Evolutionary conservation across 768 basidiomycete genomes (phyloP), one percentile per base, ranked within the genome.

Genomic region (Pholiota microspora): DNA sequence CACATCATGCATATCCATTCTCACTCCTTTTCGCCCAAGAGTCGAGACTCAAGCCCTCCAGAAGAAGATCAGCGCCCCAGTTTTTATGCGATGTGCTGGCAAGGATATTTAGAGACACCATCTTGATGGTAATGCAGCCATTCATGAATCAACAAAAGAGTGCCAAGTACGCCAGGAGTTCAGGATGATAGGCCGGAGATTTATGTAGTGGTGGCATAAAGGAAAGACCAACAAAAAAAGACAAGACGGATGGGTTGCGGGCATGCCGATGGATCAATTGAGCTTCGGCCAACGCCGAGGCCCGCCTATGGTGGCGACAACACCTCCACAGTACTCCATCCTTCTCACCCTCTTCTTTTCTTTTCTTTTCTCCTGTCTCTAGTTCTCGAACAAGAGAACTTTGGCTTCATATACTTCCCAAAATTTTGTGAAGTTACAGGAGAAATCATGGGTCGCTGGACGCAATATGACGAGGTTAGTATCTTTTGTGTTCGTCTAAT

Each of bases 381-480:
- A 9, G 16, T 21, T 23, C 46, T 51, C 40, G 31, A 18, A 16
- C 3, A 40, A 29, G 25, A 28, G 36, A 25, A 31, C n/a, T 49
- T 32, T 25, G 49, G 35, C 49, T 35, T n/a, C 47, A 38, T n/a
- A 31, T 25, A 15, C 12, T 4, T 34, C 23, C 15, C 12, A 25
- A 34, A 36, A 25, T 21, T 35, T 16, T 54, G 27, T 9, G 25
- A 40, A 28, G 40, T 16, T 38, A 46, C 9, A 45, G 15, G 21
- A 15, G 24, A 48, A 28, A 18, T 28, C 12, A 58, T 56, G 47
- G 60, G 57, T 52, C 74, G 74, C 46, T 77, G 76, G 76, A 74
- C 76, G 34, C 76, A 79, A 55, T 71, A 74, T 58, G 77, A 79
- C 46, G 75, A 77, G 60, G 77, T 77, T 31, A 2, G 70, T 55